Conservation (phyloP, 108 stramenopile genomes). For the Skeletonema menzelii region DNA sequence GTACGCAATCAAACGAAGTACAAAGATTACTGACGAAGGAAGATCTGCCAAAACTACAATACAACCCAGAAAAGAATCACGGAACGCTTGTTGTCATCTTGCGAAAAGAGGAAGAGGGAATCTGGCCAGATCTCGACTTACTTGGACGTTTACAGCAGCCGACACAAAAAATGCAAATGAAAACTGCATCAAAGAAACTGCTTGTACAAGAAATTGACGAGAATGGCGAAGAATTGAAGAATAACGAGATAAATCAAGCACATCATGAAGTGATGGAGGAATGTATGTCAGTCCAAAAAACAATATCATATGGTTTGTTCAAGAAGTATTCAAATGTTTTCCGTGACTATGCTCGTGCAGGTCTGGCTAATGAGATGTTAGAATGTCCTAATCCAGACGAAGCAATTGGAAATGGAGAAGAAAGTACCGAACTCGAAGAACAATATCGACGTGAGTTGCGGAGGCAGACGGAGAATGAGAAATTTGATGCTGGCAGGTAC, state of each 20-base stretch:
- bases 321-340: conserved; percentile 72
- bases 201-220: conserved; percentile 17
- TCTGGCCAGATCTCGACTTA: conserved; percentile 77
- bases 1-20: background rate
- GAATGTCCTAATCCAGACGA: conserved; percentile 72
- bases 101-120: conserved; percentile 56
- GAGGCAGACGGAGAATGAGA: conserved; percentile 60
- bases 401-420: background rate
- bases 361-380: conserved; percentile 78
- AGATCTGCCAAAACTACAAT: conserved; percentile 44
- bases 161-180: conserved; percentile 3
- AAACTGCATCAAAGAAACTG: conserved; percentile 2
- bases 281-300: conserved; percentile 19
- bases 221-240: conserved; percentile 3
- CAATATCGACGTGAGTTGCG: conserved; percentile 53
- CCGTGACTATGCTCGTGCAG: conserved; percentile 72
- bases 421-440: conserved; percentile 8
- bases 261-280: conserved; percentile 16
- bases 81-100: conserved; percentile 39
- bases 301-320: conserved; percentile 69
- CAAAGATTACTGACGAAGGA: conserved; percentile 30
- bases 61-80: conserved; percentile 45
- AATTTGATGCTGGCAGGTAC: conserved; percentile 82
- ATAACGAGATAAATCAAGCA: conserved; percentile 14
- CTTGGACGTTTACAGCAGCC: conserved; percentile 70